Base-by-base conservation (phyloP, 306 rosid genomes). In the Citrullus amarus region DNA sequence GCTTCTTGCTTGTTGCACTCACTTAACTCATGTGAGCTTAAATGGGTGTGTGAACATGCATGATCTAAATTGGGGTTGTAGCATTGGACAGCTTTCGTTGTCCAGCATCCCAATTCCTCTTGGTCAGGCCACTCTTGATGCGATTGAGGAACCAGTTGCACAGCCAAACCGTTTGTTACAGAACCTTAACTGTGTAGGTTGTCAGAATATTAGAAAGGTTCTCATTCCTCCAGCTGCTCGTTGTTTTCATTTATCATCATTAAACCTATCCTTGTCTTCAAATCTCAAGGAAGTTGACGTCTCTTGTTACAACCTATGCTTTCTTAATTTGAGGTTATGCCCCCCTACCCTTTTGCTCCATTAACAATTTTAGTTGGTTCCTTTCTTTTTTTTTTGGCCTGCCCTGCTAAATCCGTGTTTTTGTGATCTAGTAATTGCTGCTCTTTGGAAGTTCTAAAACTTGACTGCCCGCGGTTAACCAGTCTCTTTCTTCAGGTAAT, bases 1-100 rank as follows among this genome's bases (percentile, higher is more conserved):
- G 87, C 99, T 96, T 86, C 93, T 96, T 77, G 88, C 97, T 78
- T 91, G 96, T 85, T 91, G 99, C 86, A 89, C 85, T 0, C 98
- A 86, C 83, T 94, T 96, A 34, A 96, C 93, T 15, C 99, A 86
- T 77, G 90, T 96, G 89, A 96, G 98, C 92, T 83, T 96, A 88
- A 96, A 93, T 87, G 99, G 99, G 80, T 96, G 99, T 84, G 90
- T 78, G 71, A 91, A 96, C 83, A 90, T 96, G 99, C 98, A 90
- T 84, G 99, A 96, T 80, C 90, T 96, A 78, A 91, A 91, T 79
- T 96, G 99, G 99, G 97, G 89, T 65, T 80, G 70, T 76, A 80
- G 86, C 76, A 79, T 15, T 44, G 86, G 81, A 50, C 81, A 82
- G 68, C 59, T 83, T 34, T 85, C 83, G 57, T 68, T 86, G 59